These are phyloP conservation scores for Lentinus tigrinus DNA, from an alignment of 768 basidiomycete genomes.

Conservation along the genomic window DNA sequence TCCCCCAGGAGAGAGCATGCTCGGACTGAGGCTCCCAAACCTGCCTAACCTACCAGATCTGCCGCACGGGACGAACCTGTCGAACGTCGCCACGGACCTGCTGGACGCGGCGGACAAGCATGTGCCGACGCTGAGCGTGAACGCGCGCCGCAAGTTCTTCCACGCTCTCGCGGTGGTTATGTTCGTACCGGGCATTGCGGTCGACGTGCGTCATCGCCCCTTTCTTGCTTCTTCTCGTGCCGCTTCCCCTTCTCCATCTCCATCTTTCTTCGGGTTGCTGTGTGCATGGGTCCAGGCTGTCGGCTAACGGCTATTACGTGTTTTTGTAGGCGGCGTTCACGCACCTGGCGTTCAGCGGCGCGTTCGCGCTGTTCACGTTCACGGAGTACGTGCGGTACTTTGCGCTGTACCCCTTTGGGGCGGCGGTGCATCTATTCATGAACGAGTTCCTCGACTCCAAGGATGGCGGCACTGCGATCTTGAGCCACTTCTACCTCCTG, in stretches of 20 bases:
- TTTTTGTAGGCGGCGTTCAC: constrained; percentile 85
- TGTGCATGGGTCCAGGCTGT: too few species aligned
- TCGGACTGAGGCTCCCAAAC: constrained; percentile 33
- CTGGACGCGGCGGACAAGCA: constrained; percentile 88
- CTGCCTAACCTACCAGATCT: constrained; percentile 42
- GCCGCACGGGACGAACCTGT: constrained; percentile 47
- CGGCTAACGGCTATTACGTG: background rate
- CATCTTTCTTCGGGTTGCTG: background rate
- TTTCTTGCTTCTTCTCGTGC: background rate
- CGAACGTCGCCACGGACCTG: constrained; percentile 58
- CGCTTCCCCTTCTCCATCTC: background rate
- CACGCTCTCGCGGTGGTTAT: constrained; percentile 94
- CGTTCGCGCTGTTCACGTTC: constrained; percentile 94
- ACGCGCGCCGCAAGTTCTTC: constrained; percentile 94
- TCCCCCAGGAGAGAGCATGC: constrained; percentile 20
- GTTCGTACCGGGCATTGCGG: constrained; percentile 91
- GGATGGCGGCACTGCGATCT: constrained; percentile 92
- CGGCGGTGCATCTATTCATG: constrained; percentile 91
- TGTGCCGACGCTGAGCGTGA: constrained; percentile 85
- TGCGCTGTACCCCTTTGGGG: constrained; percentile 95
- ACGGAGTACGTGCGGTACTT: constrained; percentile 98
- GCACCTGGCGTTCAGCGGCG: constrained; percentile 90
- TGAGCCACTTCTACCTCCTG: constrained; percentile 96
- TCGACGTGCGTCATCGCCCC: constrained; percentile 62
- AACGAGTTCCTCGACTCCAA: constrained; percentile 95